Conservation (phyloP, 2,329 filamentous ascomycete species). For the Ophiostoma sp. region DNA sequence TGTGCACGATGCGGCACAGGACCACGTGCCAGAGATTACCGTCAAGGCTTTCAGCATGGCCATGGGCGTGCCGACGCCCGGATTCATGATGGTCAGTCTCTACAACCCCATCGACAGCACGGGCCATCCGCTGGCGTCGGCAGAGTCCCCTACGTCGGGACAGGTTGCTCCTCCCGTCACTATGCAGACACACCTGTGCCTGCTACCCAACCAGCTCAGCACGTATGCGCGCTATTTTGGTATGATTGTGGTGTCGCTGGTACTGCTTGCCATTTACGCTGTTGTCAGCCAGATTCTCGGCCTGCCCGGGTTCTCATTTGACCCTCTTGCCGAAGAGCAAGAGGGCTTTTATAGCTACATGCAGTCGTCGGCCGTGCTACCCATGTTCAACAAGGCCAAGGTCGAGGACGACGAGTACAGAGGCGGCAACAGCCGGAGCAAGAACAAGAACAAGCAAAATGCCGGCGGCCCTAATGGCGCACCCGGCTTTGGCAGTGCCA, state of each 20-base stretch:
- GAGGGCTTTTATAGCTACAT: conserved; percentile 16
- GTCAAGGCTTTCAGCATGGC: conserved; percentile 95
- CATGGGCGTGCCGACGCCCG: conserved; percentile 86
- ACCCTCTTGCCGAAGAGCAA: conserved; percentile 31
- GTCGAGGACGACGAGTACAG: conserved; percentile 42
- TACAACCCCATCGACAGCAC: conserved; percentile 79
- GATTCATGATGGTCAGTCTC: conserved; percentile 80
- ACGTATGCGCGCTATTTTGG: conserved; percentile 76
- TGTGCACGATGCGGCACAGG: conserved; percentile 64
- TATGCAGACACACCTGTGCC: conserved; percentile 81
- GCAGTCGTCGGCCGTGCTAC: conserved; percentile 34
- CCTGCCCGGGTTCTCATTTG: conserved; percentile 51
- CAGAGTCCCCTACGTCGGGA: conserved; percentile 29
- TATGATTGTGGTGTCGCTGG: conserved; percentile 51
- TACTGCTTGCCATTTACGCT: conserved; percentile 49
- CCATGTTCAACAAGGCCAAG: conserved; percentile 54
- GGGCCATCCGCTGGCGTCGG: conserved; percentile 44
- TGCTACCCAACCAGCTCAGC: conserved; percentile 79
- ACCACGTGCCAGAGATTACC: conserved; percentile 72
- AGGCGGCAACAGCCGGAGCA: conserved; percentile 23
- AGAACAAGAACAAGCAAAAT: background rate
- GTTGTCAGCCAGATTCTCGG: conserved; percentile 53
- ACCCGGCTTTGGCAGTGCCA: conserved; percentile 31
- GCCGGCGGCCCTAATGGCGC: conserved; percentile 31
- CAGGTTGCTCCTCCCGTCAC: background rate